Percentiles rank a stretch among this genome's conserved stretches.
Evolutionary conservation across 2,329 filamentous ascomycete species (phyloP).

Genomic region (Sclerotinia spermophila): DNA sequence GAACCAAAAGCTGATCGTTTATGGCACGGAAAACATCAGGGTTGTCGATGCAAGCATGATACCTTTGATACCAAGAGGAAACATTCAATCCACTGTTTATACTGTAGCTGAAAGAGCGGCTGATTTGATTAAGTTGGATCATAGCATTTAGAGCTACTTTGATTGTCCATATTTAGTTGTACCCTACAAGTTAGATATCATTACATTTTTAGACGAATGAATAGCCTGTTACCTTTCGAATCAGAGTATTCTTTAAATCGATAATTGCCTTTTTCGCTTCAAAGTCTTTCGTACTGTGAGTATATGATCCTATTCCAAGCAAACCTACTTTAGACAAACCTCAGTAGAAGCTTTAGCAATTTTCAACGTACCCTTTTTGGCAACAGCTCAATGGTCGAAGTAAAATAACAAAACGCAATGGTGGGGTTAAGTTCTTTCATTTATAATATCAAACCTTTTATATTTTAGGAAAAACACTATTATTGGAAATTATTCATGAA

Average conservation of each 20-base stretch:
- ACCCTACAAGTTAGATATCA: too few relatives aligned
- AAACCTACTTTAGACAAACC: not conserved
- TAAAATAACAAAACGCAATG: too few relatives aligned
- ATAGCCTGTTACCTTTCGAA: not conserved
- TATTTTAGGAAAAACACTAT: too few relatives aligned
- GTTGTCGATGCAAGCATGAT: conserved; percentile 29
- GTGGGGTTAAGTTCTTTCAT: too few relatives aligned
- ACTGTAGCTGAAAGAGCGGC: conserved; percentile 26
- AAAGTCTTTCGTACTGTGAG: not conserved
- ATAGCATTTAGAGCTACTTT: not conserved
- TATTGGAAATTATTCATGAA: not conserved
- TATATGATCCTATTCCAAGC: not conserved
- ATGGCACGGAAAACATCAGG: conserved; percentile 22
- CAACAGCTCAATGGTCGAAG: not conserved
- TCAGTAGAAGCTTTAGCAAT: not conserved
- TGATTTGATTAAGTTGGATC: conserved; percentile 18
- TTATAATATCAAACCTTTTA: too few relatives aligned
- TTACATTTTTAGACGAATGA: not conserved
- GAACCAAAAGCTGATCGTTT: conserved; percentile 22
- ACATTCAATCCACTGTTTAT: conserved; percentile 24
- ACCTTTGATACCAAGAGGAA: conserved; percentile 19
- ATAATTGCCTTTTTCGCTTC: not conserved
- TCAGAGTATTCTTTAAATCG: not conserved
- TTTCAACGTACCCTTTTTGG: not conserved
- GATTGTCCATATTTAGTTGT: not conserved